Percentiles rank a stretch among this genome's conserved stretches.
phyloP scores from a whole-genome alignment of 2,329 filamentous ascomycete species.

The Nigrograna mackinnonii region DNA sequence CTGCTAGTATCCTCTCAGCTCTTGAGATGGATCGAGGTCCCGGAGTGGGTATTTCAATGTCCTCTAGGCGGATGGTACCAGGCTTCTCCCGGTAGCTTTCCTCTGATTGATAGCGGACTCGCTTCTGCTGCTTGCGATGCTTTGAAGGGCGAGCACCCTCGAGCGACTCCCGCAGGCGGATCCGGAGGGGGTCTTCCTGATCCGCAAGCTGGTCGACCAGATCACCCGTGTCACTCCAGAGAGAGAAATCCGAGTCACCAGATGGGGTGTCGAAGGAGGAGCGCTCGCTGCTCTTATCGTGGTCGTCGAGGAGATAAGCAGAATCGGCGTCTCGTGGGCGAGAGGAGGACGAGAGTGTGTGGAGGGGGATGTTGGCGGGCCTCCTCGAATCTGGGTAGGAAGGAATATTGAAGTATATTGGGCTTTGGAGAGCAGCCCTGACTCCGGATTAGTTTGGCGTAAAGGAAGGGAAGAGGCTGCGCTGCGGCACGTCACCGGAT shows the following conservation, averaged over 20 bases:
- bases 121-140: constrained; percentile 57
- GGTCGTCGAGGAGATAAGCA: constrained; percentile 44
- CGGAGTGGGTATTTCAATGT: constrained; percentile 79
- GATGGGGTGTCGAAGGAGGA: constrained; percentile 60
- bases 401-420: constrained; percentile 76
- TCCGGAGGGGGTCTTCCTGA: constrained; percentile 78
- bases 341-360: constrained; percentile 63
- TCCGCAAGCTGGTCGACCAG: constrained; percentile 88
- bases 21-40: constrained; percentile 65
- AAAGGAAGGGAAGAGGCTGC: constrained; percentile 24
- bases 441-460: constrained; percentile 29
- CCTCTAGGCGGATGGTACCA: constrained; percentile 62
- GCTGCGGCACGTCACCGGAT: constrained; percentile 36
- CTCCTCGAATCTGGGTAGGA: constrained; percentile 66
- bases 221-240: constrained; percentile 95
- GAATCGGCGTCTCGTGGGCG: constrained; percentile 43
- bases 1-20: constrained; percentile 71
- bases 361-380: constrained; percentile 86
- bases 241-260: constrained; percentile 70
- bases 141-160: constrained; percentile 62
- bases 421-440: constrained; percentile 63
- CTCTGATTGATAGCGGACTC: constrained; percentile 68
- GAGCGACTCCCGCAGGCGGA: constrained; percentile 67
- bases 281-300: constrained; percentile 56
- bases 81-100: constrained; percentile 47